Percentiles rank a stretch among this genome's conserved stretches.
These are phyloP conservation scores for Lenwebbia sp. DNA, from an alignment of 345 rosid species.

Conservation along the genomic window DNA sequence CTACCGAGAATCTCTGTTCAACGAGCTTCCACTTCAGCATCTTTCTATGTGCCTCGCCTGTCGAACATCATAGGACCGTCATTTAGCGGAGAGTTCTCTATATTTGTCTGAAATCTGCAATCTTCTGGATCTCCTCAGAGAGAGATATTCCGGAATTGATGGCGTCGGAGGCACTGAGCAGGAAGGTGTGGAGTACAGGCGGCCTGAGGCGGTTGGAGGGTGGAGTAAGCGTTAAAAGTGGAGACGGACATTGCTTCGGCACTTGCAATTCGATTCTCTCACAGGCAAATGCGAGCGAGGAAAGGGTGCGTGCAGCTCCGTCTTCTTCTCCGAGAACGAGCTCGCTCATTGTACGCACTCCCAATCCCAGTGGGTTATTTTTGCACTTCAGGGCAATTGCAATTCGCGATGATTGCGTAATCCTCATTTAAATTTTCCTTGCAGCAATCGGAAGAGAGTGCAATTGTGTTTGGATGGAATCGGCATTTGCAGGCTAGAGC, in stretches of 20 bases:
- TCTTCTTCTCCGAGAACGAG: neutral
- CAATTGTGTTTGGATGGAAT: neutral
- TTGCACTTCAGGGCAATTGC: neutral
- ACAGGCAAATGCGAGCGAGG: neutral
- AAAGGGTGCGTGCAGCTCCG: neutral
- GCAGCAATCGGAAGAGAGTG: neutral
- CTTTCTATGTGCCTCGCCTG: no score
- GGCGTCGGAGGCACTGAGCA: neutral
- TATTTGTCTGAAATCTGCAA: no score
- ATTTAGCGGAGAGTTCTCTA: no score
- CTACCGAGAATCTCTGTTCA: no score
- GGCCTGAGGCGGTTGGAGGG: neutral
- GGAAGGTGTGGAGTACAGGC: neutral
- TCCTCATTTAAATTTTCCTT: neutral
- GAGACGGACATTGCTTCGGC: neutral
- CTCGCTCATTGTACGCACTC: neutral
- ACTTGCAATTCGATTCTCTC: neutral
- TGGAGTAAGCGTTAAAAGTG: neutral
- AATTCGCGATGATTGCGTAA: neutral
- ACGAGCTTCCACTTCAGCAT: no score
- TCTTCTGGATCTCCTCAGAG: no score
- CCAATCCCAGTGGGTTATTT: neutral
- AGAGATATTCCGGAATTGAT: neutral
- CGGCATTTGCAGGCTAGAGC: neutral
- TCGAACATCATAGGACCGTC: no score